Conservation (phyloP, 108 stramenopile genomes). For the Discostella stelligeroides region DNA sequence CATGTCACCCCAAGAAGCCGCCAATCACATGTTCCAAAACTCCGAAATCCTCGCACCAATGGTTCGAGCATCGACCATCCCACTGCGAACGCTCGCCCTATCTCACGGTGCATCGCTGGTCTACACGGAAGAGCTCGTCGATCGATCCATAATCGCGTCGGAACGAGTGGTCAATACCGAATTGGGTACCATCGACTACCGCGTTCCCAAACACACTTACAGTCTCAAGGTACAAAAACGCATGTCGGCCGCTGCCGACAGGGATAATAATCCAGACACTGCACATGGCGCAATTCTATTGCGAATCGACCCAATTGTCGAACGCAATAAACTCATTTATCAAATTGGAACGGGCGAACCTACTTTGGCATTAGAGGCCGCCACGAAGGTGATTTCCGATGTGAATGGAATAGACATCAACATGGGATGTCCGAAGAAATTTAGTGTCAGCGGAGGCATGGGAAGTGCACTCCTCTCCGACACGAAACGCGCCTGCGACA, state of each 20-base stretch:
- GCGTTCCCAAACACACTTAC: slow-evolving; percentile 53
- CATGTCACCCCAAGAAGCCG: slow-evolving; percentile 30
- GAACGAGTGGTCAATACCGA: slow-evolving; percentile 66
- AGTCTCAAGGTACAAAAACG: slow-evolving; percentile 60
- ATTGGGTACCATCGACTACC: slow-evolving; percentile 89
- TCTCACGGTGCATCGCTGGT: slow-evolving; percentile 89
- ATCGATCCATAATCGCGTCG: slow-evolving; percentile 74
- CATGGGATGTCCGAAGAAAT: slow-evolving; percentile 99
- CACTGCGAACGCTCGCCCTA: slow-evolving; percentile 87
- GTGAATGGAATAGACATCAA: slow-evolving; percentile 94
- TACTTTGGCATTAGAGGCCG: slow-evolving; percentile 81
- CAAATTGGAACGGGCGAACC: slow-evolving; percentile 94
- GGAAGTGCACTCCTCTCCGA: slow-evolving; percentile 90
- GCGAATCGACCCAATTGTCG: slow-evolving; percentile 71
- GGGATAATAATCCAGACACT: slow-evolving; percentile 49
- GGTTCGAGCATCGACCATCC: slow-evolving; percentile 92
- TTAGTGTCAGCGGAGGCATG: slow-evolving; percentile 92
- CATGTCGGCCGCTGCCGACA: slow-evolving; percentile 48
- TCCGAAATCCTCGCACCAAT: slow-evolving; percentile 83
- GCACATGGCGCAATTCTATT: slow-evolving; percentile 54
- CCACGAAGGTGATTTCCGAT: slow-evolving; percentile 74
- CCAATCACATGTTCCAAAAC: slow-evolving; percentile 30
- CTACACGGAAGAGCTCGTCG: slow-evolving; percentile 96
- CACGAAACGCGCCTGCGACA: slow-evolving; percentile 68
- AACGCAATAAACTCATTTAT: slow-evolving; percentile 82